Conservation (phyloP, 2,329 filamentous ascomycete genomes). For the Diaporthe longicolla region DNA sequence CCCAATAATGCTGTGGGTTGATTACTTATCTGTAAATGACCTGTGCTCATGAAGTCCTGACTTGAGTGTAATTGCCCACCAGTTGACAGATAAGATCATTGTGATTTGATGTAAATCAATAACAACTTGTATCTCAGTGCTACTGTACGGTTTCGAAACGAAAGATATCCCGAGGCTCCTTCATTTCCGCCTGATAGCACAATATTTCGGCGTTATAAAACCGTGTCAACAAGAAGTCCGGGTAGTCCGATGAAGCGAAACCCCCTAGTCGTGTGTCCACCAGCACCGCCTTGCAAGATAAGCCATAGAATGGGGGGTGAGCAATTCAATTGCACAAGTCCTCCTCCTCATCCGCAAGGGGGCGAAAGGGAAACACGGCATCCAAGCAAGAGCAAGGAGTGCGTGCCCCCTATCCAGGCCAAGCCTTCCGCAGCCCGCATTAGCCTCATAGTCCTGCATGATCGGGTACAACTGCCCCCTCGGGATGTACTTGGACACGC, state of each 20-base stretch:
- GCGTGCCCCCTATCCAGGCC: background rate
- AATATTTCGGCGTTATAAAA: conserved; percentile 8
- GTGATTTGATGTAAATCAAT: background rate
- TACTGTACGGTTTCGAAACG: background rate
- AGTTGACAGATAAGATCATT: background rate
- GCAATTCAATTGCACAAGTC: background rate
- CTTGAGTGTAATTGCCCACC: background rate
- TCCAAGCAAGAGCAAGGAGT: background rate
- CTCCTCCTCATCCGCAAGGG: background rate
- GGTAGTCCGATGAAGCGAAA: background rate
- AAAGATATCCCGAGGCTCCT: background rate
- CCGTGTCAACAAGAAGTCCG: background rate
- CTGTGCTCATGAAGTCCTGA: background rate
- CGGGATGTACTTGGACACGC: background rate
- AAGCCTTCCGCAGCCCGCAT: background rate
- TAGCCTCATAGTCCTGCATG: background rate
- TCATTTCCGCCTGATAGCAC: background rate
- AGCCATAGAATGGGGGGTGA: background rate
- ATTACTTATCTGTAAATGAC: background rate
- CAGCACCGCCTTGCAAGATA: background rate
- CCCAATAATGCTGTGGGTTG: conserved; percentile 3
- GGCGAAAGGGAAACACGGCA: conserved; percentile 2
- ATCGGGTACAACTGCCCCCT: conserved; percentile 21
- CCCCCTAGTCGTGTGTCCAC: conserved; percentile 1
- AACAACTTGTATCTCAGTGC: background rate